phyloP scores from a whole-genome alignment of 2,329 filamentous ascomycete species.

The Calonectria fujianensis region DNA sequence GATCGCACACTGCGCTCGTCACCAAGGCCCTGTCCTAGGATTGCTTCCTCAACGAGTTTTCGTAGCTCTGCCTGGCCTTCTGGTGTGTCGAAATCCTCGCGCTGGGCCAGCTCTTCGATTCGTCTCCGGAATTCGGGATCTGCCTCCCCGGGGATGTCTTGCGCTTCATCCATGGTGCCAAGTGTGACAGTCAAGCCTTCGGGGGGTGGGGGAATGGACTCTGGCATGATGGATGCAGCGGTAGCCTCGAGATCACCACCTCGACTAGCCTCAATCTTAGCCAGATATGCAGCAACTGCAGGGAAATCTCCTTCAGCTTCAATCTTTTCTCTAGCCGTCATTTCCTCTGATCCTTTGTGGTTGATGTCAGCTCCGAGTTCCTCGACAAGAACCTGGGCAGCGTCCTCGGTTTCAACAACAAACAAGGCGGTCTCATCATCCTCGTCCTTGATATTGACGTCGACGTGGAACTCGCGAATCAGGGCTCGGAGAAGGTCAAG shows the following conservation, averaged over 20 bases:
- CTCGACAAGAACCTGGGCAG: conserved; percentile 87
- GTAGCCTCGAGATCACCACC: conserved; percentile 56
- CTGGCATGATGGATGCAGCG: conserved; percentile 55
- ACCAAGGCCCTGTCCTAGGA: conserved; percentile 79
- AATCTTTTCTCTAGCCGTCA: conserved; percentile 89
- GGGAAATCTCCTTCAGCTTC: conserved; percentile 53
- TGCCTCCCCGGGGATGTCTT: conserved; percentile 77
- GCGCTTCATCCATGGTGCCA: conserved; percentile 80
- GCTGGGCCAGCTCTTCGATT: conserved; percentile 91
- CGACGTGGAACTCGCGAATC: conserved; percentile 83
- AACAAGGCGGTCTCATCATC: conserved; percentile 97
- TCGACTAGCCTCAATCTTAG: conserved; percentile 48
- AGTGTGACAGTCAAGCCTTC: conserved; percentile 86
- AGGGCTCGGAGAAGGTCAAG: conserved; percentile 85
- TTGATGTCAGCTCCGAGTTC: conserved; percentile 83
- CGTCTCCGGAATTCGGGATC: conserved; percentile 89
- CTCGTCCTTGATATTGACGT: conserved; percentile 89
- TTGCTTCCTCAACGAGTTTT: conserved; percentile 85
- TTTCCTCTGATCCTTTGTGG: conserved; percentile 82
- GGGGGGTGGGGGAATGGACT: conserved; percentile 78
- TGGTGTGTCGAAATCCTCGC: conserved; percentile 88
- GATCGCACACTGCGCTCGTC: conserved; percentile 79
- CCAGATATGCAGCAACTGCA: conserved; percentile 47
- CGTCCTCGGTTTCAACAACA: conserved; percentile 87
- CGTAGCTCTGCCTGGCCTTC: conserved; percentile 87